Evolutionary conservation across 352 stramenopile genomes (phyloP).

Genomic region (Phytophthora foliorum): DNA sequence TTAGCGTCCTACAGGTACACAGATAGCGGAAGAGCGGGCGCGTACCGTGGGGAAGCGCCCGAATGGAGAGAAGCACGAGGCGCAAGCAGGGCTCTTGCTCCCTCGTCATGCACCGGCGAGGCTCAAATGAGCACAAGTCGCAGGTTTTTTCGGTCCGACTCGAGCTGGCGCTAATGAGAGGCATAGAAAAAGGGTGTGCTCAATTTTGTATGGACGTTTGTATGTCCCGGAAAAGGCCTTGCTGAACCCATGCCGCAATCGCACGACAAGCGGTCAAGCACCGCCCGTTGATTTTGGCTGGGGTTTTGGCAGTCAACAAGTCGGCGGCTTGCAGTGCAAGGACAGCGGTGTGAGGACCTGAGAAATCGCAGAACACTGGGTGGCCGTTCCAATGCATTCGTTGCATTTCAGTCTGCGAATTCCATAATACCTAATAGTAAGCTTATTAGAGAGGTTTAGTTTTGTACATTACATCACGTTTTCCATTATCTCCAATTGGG

Average conservation of each 20-base stretch:
- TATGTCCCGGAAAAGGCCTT: not conserved
- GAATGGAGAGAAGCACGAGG: conserved; percentile 1
- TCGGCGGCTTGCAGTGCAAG: too few species aligned
- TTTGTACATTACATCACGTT: too few species aligned
- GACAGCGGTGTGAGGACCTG: too few species aligned
- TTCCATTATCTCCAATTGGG: too few species aligned
- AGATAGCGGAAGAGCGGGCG: conserved; percentile 17
- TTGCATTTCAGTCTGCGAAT: too few species aligned
- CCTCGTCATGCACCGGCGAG: conserved; percentile 15
- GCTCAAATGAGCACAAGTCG: conserved; percentile 30
- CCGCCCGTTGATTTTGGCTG: not conserved
- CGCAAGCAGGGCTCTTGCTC: conserved; percentile 1
- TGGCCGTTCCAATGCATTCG: too few species aligned
- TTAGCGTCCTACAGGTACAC: not conserved
- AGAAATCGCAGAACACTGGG: too few species aligned
- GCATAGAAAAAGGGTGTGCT: conserved; percentile 8
- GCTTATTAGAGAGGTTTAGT: too few species aligned
- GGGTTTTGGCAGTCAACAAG: not conserved
- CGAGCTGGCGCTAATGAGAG: conserved; percentile 32
- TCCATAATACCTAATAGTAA: too few species aligned
- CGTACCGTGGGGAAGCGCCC: conserved; percentile 1
- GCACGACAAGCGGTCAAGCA: not conserved
- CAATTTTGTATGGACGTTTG: conserved; percentile 1
- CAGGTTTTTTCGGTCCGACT: conserved; percentile 15
- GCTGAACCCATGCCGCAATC: not conserved